Evolutionary conservation across 768 basidiomycete species (phyloP), one percentile per base, ranked within the genome.

Genomic region (Lactifluus rugatus): DNA sequence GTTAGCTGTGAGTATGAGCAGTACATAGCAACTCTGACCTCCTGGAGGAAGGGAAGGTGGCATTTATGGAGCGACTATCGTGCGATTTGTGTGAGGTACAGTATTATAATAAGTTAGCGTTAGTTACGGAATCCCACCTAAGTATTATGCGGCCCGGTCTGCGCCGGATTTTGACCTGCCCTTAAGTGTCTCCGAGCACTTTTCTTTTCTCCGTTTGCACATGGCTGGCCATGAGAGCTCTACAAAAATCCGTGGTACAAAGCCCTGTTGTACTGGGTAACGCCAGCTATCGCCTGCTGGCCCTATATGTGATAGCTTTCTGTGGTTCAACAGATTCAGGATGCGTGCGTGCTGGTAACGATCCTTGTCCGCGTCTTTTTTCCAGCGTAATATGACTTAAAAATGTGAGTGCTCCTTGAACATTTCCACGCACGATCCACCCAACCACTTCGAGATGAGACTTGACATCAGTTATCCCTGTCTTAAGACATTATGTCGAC

Each of bases 381-480:
- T 3, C 31, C n/a, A 10, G 14, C 17, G 25, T 10, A 17, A 19
- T n/a, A 25, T 46, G 11, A 21, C 32, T 28, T 46, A 17, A 55
- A 54, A 48, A n/a, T 39, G 58, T 60, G 54, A 55, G 54, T 56
- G n/a, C 23, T 14, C 21, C 14, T 49, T n/a, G 14, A 28, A 5
- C 48, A 5, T 13, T n/a, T 13, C 36, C 23, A 23, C 28, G 9
- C n/a, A 31, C 37, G 1, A 17, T n/a, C 11, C 19, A 14, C 26
- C 14, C n/a, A 17, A 23, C n/a, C n/a, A 14, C 23, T 48, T 9
- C 51, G 16, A 52, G 60, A 61, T 58, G 60, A 61, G 26, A 61
- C n/a, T 39, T 25, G 10, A 56, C 41, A 41, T 60, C 60, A 61
- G 60, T 61, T 61, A 61, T 61, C 60, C 60, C 60, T 61, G 60